Conservation (phyloP, 257 asterid genomes). For the Rauvolfia tetraphylla region DNA sequence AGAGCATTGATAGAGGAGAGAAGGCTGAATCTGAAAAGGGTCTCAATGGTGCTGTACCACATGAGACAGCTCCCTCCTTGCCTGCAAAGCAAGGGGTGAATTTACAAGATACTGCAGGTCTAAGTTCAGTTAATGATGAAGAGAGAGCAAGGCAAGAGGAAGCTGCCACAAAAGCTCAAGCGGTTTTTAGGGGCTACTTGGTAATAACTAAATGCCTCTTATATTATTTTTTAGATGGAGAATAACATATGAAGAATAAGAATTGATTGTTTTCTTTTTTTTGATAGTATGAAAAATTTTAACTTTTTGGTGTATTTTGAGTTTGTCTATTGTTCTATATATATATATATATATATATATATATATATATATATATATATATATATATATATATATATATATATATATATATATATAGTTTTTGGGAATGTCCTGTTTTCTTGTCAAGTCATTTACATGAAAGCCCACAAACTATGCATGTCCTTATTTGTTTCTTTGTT, state of each 20-base stretch:
- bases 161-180: constrained; percentile 78
- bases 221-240: neutral
- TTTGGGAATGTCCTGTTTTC: neutral
- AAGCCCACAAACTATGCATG: neutral
- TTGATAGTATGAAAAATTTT: neutral
- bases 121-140: constrained; percentile 36
- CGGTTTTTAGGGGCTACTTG: constrained; percentile 83
- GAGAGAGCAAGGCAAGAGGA: constrained; percentile 46
- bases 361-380: too few relatives aligned
- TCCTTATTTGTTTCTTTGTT: neutral
- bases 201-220: constrained; percentile 30
- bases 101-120: constrained; percentile 25
- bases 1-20: constrained; percentile 38
- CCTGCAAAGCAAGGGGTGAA: constrained; percentile 38
- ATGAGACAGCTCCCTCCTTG: constrained; percentile 31
- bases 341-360: too few relatives aligned
- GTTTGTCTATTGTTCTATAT: neutral
- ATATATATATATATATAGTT: too few relatives aligned
- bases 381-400: too few relatives aligned
- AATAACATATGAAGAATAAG: neutral
- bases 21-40: constrained; percentile 40
- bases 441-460: neutral
- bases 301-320: neutral
- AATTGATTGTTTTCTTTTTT: neutral
- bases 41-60: constrained; percentile 29